Evolutionary conservation across 257 asterid genomes (phyloP), one percentile per base, ranked within the genome.

Genomic region (Nicotiana undulata): DNA sequence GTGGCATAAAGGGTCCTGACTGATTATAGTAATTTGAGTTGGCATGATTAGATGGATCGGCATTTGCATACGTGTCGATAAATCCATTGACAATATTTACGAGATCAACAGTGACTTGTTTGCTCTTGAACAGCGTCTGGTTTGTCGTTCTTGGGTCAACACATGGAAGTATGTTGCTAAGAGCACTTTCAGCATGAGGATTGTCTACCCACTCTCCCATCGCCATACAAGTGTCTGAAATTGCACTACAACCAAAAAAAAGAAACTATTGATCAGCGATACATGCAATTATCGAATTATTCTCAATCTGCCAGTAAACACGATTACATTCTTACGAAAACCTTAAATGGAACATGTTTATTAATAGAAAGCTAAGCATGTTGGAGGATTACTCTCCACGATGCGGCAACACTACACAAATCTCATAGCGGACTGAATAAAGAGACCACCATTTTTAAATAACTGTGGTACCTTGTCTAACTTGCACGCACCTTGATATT

Each of bases 131-230:
- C 9, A 96, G 86, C 3, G 99, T 90, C 66, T 88, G 98, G 82
- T 96, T 96, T 6, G 99, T 96, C 0, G 99, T 94, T 80, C 87
- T 84, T 63, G 85, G 93, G 88, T 94, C 98, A 9, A 96, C 98
- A 59, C 99, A 96, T n/a, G 99, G 99, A 81, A 96, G 94, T 85
- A 96, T 96, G 86, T 88, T 90, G 90, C 97, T 94, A 17, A 96
- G 93, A 17, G 98, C 99, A 28, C 97, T 96, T 88, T 92, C 99
- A 6, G 99, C 97, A 8, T 89, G 98, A 55, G 99, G 99, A 82
- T 96, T 94, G 79, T 92, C 98, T 52, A 90, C 97, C 99, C 99
- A 96, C 81, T 96, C 99, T 72, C 92, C 95, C 99, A 96, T 96
- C 52, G 99, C 97, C 91, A 94, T 61, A 85, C 98, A 92, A 12